Conservation (phyloP, 148 eudicot genomes). For the Camellia lanceoleosa region DNA sequence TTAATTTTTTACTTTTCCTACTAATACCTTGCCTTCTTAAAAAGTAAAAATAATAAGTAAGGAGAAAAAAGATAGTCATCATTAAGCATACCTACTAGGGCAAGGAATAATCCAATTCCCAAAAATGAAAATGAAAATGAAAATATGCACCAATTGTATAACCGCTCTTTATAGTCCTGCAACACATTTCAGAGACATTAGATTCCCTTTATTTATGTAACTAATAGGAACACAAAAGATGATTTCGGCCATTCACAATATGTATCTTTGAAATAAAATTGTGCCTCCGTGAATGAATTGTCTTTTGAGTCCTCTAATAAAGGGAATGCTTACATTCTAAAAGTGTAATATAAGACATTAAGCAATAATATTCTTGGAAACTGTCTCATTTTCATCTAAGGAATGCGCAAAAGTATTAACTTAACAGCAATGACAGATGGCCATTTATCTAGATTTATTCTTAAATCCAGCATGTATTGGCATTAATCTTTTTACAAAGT, state of each 20-base stretch:
- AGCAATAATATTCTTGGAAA: neutral
- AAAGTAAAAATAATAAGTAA: neutral
- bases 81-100: slow-evolving; percentile 46
- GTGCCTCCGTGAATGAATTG: neutral
- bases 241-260: neutral
- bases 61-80: neutral
- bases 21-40: neutral
- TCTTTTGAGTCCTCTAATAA: neutral
- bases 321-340: neutral
- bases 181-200: slow-evolving; percentile 13
- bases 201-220: neutral
- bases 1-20: neutral
- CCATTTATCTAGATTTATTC: neutral
- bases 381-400: neutral
- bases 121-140: slow-evolving; percentile 44
- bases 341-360: neutral
- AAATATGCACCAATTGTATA: slow-evolving; percentile 50
- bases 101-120: slow-evolving; percentile 46
- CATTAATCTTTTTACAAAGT: neutral
- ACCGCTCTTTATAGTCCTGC: slow-evolving; percentile 70
- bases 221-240: neutral
- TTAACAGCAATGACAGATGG: neutral
- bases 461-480: neutral
- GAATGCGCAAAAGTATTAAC: neutral
- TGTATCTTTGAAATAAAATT: neutral